Conservation (phyloP, 1,139 yeast species). For the Saccharomycopsis crataegensis region DNA sequence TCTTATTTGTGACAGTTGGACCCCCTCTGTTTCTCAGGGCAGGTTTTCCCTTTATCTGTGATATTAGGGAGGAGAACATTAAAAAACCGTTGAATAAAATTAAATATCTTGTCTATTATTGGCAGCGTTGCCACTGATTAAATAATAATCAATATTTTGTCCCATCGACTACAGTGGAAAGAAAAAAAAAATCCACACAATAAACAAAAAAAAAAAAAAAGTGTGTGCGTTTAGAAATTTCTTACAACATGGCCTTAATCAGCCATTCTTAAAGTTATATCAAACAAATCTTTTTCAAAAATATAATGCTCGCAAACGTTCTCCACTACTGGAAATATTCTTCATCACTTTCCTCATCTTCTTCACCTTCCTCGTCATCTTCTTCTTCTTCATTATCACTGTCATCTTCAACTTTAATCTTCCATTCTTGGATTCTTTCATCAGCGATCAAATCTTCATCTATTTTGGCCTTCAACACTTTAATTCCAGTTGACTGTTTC, state of each 20-base stretch:
- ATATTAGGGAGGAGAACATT: slow-evolving; percentile 26
- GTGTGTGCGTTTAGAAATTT: too few relatives aligned
- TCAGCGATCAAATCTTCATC: slow-evolving; percentile 62
- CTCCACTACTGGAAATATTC: slow-evolving; percentile 10
- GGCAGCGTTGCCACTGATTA: too few relatives aligned
- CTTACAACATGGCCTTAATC: not conserved
- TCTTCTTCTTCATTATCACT: slow-evolving; percentile 27
- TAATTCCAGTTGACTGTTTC: slow-evolving; percentile 41
- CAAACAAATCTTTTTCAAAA: not conserved
- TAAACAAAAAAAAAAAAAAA: too few relatives aligned
- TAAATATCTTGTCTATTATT: too few relatives aligned
- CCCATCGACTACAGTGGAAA: too few relatives aligned
- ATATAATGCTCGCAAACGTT: not conserved
- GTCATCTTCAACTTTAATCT: slow-evolving; percentile 31
- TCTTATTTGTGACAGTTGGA: not conserved
- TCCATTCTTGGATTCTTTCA: slow-evolving; percentile 60
- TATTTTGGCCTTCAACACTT: slow-evolving; percentile 60
- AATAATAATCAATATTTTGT: too few relatives aligned
- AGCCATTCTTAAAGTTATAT: not conserved
- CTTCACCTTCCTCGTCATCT: slow-evolving; percentile 26
- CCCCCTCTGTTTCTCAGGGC: not conserved
- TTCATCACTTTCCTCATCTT: slow-evolving; percentile 25
- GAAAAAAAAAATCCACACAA: too few relatives aligned
- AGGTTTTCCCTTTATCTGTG: slow-evolving; percentile 25
- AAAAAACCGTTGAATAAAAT: too few relatives aligned